Evolutionary conservation across 805 yeast species (phyloP), one percentile per base, ranked within the genome.

Genomic region (Millerozyma acaciae): DNA sequence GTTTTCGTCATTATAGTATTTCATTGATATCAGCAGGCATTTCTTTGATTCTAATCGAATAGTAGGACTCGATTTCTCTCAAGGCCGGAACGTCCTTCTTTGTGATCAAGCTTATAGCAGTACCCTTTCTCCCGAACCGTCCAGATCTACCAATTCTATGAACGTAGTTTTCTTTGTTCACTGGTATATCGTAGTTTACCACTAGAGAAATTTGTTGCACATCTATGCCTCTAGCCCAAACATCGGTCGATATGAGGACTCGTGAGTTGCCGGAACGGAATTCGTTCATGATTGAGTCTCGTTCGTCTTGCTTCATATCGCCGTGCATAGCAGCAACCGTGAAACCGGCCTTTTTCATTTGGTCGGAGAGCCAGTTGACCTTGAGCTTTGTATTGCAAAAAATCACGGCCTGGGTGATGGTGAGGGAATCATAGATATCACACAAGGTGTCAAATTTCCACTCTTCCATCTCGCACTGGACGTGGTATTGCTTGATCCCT

Each of bases 111-210:
- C 89, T 93, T 63, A 90, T 86, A 38, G 98, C 97, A 53, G 84
- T 95, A 73, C 96, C 98, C 73, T 89, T 90, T 67, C 98, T 80
- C 50, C 98, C 98, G 71, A 90, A 90, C 60, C 98, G 80, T 45
- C 97, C 98, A 48, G 95, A 88, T 65, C 98, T 82, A 62, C 98
- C 98, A 48, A 90, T 90, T 67, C 98, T 78, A 72, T 90, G 98
- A 55, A 90, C 81, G 64, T 90, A 90, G 75, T 90, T 90, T 65
- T 90, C 97, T 58, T 82, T 80, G 74, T 93, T 88, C 44, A 76
- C 62, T 36, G 98, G 97, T 60, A 90, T 69, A 64, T 90, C 98
- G 68, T 85, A 90, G 75, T 90, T 90, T 55, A 90, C 86, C 40
- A 90, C 98, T 47, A 90, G 68, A 8, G 97, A 89, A 30, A 90